Evolutionary conservation across 2,329 filamentous ascomycete species (phyloP).

Genomic region (Trichoderma citrinoviride): DNA sequence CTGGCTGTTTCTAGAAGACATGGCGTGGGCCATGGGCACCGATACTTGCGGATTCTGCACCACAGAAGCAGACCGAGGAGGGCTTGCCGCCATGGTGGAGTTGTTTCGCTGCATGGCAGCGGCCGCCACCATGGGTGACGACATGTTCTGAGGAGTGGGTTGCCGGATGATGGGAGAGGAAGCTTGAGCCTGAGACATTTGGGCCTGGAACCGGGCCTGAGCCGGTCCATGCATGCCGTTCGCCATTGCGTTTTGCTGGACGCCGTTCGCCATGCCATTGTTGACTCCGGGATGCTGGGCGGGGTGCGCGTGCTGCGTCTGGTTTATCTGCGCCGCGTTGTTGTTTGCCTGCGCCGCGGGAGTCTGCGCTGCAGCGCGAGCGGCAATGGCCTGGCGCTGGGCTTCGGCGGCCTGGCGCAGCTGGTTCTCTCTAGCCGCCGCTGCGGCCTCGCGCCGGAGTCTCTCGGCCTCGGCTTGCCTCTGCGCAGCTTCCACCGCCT

Average conservation of each 20-base stretch:
- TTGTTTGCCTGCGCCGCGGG: slow-evolving; percentile 29
- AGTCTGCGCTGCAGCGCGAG: slow-evolving; percentile 31
- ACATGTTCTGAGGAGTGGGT: slow-evolving; percentile 62
- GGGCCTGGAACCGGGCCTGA: slow-evolving; percentile 50
- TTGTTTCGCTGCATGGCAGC: slow-evolving; percentile 63
- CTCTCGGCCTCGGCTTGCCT: slow-evolving; percentile 45
- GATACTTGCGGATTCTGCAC: slow-evolving; percentile 59
- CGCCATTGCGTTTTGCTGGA: slow-evolving; percentile 37
- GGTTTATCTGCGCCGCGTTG: slow-evolving; percentile 29
- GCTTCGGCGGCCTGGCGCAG: slow-evolving; percentile 37
- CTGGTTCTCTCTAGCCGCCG: slow-evolving; percentile 37
- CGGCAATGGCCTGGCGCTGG: slow-evolving; percentile 36
- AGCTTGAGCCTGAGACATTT: slow-evolving; percentile 61
- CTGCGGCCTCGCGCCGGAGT: slow-evolving; percentile 38
- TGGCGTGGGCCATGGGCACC: slow-evolving; percentile 59
- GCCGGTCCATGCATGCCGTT: slow-evolving; percentile 39
- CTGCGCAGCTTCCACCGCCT: slow-evolving; percentile 45
- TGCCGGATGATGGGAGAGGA: slow-evolving; percentile 67
- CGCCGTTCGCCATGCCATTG: slow-evolving; percentile 31
- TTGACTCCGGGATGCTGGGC: slow-evolving; percentile 38
- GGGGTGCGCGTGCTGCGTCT: slow-evolving; percentile 37
- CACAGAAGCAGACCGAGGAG: slow-evolving; percentile 63
- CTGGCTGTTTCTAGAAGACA: slow-evolving; percentile 64
- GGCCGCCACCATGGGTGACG: slow-evolving; percentile 62
- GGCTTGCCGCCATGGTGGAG: slow-evolving; percentile 67